These are phyloP conservation scores for Saccharomyces cerevisiae DNA, from an alignment of 805 yeast species.

Conservation along the genomic window DNA sequence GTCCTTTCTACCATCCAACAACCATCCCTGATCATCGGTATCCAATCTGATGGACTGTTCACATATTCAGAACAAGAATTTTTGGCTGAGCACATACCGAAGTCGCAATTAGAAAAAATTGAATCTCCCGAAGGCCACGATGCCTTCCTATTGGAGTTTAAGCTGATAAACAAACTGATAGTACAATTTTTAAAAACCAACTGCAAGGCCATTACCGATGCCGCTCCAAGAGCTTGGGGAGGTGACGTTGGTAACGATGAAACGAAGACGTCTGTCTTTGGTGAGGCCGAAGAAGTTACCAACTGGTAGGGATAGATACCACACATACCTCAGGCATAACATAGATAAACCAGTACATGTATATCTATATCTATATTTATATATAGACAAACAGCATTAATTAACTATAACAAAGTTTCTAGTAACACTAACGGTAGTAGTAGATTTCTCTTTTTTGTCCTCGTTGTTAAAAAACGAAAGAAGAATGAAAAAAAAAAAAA, in stretches of 20 bases:
- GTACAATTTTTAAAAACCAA: conserved; percentile 53
- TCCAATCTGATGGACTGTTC: conserved; percentile 85
- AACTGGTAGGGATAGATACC: conserved; percentile 59
- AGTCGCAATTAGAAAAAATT: conserved; percentile 59
- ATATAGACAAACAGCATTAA: background rate
- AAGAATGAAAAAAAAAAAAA: too few relatives aligned
- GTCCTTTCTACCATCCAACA: conserved; percentile 54
- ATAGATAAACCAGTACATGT: background rate
- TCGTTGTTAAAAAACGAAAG: background rate
- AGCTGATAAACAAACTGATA: conserved; percentile 65
- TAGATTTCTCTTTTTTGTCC: background rate
- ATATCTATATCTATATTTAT: background rate
- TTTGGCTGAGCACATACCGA: conserved; percentile 66
- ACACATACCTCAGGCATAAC: background rate
- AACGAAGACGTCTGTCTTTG: conserved; percentile 63
- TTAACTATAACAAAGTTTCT: background rate
- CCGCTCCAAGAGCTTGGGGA: conserved; percentile 34
- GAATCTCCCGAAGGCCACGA: conserved; percentile 96
- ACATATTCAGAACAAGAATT: conserved; percentile 86
- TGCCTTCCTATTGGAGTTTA: conserved; percentile 87
- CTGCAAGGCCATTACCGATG: conserved; percentile 50
- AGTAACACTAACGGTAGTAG: background rate
- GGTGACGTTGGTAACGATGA: conserved; percentile 36
- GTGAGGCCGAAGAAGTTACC: conserved; percentile 91
- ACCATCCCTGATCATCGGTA: conserved; percentile 82